Conservation (phyloP, 2,329 filamentous ascomycete genomes). For the Penicillium hesseltinei region DNA sequence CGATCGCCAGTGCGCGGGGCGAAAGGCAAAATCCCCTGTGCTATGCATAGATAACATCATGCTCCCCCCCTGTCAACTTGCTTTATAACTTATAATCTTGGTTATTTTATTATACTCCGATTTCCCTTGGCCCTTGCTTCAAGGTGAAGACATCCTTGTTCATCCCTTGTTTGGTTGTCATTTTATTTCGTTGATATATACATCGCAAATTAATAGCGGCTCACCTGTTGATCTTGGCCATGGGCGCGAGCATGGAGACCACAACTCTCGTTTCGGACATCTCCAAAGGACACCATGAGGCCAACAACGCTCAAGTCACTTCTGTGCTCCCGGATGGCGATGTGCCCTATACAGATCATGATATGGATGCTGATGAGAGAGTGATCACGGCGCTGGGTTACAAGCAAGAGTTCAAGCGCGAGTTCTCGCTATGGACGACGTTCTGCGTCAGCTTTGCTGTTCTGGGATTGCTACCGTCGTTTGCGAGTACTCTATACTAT, state of each 20-base stretch:
- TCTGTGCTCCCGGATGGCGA: constrained; percentile 40
- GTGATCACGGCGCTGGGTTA: constrained; percentile 49
- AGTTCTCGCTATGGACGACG: constrained; percentile 71
- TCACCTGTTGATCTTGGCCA: not conserved
- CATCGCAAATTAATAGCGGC: not conserved
- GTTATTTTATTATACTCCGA: constrained; percentile 6
- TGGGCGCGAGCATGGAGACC: constrained; percentile 13
- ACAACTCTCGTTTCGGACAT: constrained; percentile 8
- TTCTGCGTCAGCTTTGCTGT: constrained; percentile 75
- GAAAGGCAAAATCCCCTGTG: not conserved
- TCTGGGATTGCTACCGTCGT: constrained; percentile 67
- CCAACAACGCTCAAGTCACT: constrained; percentile 36
- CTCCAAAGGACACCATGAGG: constrained; percentile 22
- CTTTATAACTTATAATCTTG: not conserved
- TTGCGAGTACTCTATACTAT: constrained; percentile 70
- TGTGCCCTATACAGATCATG: constrained; percentile 35
- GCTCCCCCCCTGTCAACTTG: constrained; percentile 1
- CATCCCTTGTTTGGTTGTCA: not conserved
- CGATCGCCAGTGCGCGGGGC: constrained; percentile 10
- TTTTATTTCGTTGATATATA: not conserved
- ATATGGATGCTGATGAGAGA: constrained; percentile 42
- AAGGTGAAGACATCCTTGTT: not conserved
- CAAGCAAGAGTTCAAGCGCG: constrained; percentile 65
- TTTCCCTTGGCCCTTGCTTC: not conserved
- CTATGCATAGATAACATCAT: constrained; percentile 16